Percentiles rank a stretch among this genome's conserved stretches.
phyloP scores from a whole-genome alignment of 2,329 filamentous ascomycete genomes.

The Curvularia sp. region DNA sequence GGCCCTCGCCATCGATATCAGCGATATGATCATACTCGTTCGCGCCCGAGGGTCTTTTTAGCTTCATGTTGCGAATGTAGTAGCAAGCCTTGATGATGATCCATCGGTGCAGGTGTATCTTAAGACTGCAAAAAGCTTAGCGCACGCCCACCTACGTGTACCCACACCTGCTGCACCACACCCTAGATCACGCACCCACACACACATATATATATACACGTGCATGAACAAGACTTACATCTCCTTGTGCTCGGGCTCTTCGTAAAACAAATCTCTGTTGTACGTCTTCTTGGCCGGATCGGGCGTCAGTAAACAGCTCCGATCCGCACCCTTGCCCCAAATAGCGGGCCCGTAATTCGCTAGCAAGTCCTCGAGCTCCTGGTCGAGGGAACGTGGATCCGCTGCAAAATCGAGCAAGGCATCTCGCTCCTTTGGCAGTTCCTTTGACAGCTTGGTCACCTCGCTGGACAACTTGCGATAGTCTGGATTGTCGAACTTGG shows the following conservation, averaged over 20 bases:
- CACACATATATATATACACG: too few relatives aligned
- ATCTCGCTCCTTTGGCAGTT: constrained; percentile 49
- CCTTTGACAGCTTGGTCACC: constrained; percentile 47
- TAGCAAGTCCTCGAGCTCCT: constrained; percentile 46
- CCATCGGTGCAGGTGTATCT: constrained; percentile 50
- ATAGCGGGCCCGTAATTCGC: constrained; percentile 44
- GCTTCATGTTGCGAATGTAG: constrained; percentile 49
- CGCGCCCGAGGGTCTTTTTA: constrained; percentile 42
- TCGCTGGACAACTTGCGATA: constrained; percentile 48
- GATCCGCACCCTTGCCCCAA: constrained; percentile 47
- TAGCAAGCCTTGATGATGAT: constrained; percentile 52
- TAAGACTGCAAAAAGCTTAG: constrained; percentile 37
- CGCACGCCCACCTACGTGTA: constrained; percentile 8
- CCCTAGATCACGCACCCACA: neutral
- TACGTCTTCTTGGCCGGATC: constrained; percentile 48
- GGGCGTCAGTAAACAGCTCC: constrained; percentile 42
- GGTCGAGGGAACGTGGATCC: constrained; percentile 40
- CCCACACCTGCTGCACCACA: neutral
- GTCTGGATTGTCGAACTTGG: constrained; percentile 50
- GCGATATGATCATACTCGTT: constrained; percentile 43
- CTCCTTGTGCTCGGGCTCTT: constrained; percentile 43
- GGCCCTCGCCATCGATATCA: constrained; percentile 41
- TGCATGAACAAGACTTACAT: constrained; percentile 34
- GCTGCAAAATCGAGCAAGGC: constrained; percentile 49
- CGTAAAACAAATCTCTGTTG: constrained; percentile 43